Evolutionary conservation across 768 basidiomycete genomes (phyloP).

Genomic region (Pulveroboletus ravenelii): DNA sequence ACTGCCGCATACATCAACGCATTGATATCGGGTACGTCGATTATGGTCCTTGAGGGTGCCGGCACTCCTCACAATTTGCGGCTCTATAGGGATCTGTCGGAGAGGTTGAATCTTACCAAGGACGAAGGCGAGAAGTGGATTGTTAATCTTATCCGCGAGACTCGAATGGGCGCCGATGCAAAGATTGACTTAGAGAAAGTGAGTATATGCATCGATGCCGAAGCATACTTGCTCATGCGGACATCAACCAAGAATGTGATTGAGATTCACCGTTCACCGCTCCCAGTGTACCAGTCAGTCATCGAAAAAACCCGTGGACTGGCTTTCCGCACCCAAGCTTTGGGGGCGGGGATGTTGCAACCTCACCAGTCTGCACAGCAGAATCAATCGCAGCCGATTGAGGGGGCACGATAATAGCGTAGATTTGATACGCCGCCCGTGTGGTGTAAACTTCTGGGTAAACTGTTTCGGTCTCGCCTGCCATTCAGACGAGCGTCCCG

Average conservation of each 20-base stretch:
- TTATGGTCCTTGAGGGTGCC: neutral
- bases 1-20: slow-evolving; percentile 93
- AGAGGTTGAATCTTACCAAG: slow-evolving; percentile 85
- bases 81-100: slow-evolving; percentile 73
- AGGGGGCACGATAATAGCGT: slow-evolving; percentile 23
- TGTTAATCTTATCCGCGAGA: slow-evolving; percentile 97
- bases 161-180: slow-evolving; percentile 92
- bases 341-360: slow-evolving; percentile 71
- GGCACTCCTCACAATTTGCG: neutral
- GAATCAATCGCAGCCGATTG: slow-evolving; percentile 28
- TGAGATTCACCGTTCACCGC: slow-evolving; percentile 85
- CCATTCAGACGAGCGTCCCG: neutral
- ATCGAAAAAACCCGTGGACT: slow-evolving; percentile 95
- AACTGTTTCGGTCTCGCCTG: neutral
- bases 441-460: slow-evolving; percentile 7
- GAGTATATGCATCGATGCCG: neutral
- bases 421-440: neutral
- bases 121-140: slow-evolving; percentile 99
- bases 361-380: slow-evolving; percentile 29
- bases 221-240: slow-evolving; percentile 3
- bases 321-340: slow-evolving; percentile 83
- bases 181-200: slow-evolving; percentile 98
- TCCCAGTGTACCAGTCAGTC: slow-evolving; percentile 88
- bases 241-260: slow-evolving; percentile 76
- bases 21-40: slow-evolving; percentile 74